Base-by-base conservation (phyloP, 345 rosid species). In the Eucalyptus polybractea region DNA sequence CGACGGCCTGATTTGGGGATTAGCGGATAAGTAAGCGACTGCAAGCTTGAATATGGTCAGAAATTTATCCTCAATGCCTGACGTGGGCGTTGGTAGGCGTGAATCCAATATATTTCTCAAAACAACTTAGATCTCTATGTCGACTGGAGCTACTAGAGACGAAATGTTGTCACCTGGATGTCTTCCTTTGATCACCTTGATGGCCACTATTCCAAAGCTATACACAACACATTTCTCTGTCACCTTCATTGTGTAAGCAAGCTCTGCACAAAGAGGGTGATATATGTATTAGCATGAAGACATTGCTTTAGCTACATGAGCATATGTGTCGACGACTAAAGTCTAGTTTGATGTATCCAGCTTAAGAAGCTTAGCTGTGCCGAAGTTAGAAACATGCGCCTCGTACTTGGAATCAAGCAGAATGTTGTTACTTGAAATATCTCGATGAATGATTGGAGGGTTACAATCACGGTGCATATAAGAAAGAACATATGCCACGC, bases 191-290 rank as follows among this genome's bases (percentile, higher is more conserved):
- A 27, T 60, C 15, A 60, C 31, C 14, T 60, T 7, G 15, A 60
- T 60, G 67, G 67, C 67, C 67, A 60, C 67, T 60, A 60, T 60
- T 60, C 31, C 67, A 60, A 60, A 60, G 15, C 67, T 60, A 60
- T 60, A 60, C 7, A 91, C 91, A 86, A 86, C 91, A 24, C 90
- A 88, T 80, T 91, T 89, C 40, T 88, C 88, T 1, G 53, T 89
- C 22, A 89, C 50, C 67, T 86, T 89, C 90, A 80, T 91, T 37
- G 86, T 89, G 90, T 86, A 89, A 27, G 92, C 92, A 17, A 92
- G 86, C 90, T 92, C 85, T 92, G 83, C 37, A 31, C 88, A 51
- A 51, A 42, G 40, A 86, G 58, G 12, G 17, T 15, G 58, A 5
- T 13, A 42, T 25, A 25, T 25, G 67, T 58, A 60, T 25, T 60